A percentile compares a stretch with the other conserved stretches of the same genome.
phyloP scores from a whole-genome alignment of 2,329 filamentous ascomycete species.

The Pseudofabraea citricarpa region DNA sequence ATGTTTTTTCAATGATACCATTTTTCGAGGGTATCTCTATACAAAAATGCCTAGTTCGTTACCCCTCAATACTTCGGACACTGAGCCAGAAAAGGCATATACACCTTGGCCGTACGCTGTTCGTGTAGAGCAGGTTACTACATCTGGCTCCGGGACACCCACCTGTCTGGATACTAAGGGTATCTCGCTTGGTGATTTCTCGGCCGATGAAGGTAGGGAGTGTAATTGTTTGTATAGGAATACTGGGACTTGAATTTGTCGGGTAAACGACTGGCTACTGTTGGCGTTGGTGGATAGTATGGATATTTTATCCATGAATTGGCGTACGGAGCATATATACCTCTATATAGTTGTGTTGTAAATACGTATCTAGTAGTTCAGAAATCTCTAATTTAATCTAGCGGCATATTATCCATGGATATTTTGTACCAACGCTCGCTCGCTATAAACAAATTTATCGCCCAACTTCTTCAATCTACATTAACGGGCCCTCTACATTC shows the following conservation, averaged over 20 bases:
- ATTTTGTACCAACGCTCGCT: too few relatives aligned
- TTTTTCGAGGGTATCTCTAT: conserved; percentile 54
- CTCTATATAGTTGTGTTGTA: too few relatives aligned
- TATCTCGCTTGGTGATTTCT: conserved; percentile 32
- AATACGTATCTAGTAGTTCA: too few relatives aligned
- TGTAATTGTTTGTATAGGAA: conserved; percentile 25
- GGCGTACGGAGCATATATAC: too few relatives aligned
- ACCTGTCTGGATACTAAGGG: conserved; percentile 43
- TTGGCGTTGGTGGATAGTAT: background rate
- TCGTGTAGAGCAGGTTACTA: conserved; percentile 47
- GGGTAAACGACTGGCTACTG: background rate
- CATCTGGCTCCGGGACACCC: conserved; percentile 43
- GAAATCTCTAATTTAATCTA: too few relatives aligned
- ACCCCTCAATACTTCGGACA: conserved; percentile 25
- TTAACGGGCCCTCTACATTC: too few relatives aligned
- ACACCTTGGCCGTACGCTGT: conserved; percentile 53
- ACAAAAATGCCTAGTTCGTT: conserved; percentile 42
- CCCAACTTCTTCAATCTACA: too few relatives aligned
- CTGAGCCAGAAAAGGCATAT: conserved; percentile 26
- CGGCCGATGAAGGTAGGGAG: conserved; percentile 17
- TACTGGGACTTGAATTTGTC: conserved; percentile 14
- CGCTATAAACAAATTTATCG: too few relatives aligned
- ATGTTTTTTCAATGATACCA: conserved; percentile 55
- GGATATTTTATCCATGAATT: too few relatives aligned
- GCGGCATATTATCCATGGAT: too few relatives aligned